These are phyloP conservation scores for Truncatella angustata DNA, from an alignment of 2,329 filamentous ascomycete genomes.

Conservation along the genomic window DNA sequence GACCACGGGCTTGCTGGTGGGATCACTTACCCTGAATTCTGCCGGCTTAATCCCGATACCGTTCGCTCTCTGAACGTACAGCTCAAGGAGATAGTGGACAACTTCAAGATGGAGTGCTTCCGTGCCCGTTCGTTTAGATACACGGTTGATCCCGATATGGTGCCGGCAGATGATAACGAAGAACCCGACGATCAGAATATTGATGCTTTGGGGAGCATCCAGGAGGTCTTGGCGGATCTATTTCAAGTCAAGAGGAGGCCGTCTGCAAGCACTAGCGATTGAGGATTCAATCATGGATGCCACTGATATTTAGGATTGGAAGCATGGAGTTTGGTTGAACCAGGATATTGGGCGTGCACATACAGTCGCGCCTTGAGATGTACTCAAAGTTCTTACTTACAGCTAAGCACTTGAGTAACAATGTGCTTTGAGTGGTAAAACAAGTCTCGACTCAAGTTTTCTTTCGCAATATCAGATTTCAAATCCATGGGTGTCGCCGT, in stretches of 20 bases:
- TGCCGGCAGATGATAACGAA: neutral
- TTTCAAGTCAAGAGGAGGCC: neutral
- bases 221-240: neutral
- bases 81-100: slow-evolving; percentile 18
- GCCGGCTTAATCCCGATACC: slow-evolving; percentile 18
- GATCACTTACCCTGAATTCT: slow-evolving; percentile 21
- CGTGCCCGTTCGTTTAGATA: slow-evolving; percentile 4
- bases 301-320: too few species aligned
- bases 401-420: too few species aligned
- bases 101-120: slow-evolving; percentile 13
- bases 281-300: too few species aligned
- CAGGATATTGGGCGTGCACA: too few species aligned
- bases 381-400: too few species aligned
- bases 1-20: slow-evolving; percentile 16
- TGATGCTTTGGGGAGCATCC: neutral
- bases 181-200: neutral
- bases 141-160: slow-evolving; percentile 13
- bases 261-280: too few species aligned
- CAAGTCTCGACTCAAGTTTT: too few species aligned
- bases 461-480: too few species aligned
- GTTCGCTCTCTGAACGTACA: slow-evolving; percentile 20
- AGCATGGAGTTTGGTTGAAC: too few species aligned
- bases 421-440: too few species aligned
- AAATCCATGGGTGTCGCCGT: too few species aligned
- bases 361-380: too few species aligned